Evolutionary conservation across 2,329 filamentous ascomycete species (phyloP), one percentile per base, ranked within the genome.

Genomic region (Cadophora malorum): DNA sequence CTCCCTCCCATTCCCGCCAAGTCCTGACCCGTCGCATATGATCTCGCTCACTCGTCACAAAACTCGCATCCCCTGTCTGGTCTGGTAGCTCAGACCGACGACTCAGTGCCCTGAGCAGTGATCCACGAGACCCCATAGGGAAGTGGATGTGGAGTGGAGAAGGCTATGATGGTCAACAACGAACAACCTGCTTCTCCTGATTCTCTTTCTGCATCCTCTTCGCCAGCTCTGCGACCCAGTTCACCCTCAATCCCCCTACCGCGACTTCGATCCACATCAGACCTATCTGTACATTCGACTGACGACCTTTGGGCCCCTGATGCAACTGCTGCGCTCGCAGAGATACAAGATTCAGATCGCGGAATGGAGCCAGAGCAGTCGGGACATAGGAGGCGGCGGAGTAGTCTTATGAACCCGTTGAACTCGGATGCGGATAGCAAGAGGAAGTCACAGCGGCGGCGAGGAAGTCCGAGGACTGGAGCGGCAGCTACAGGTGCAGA

Each of bases 301-400:
- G 63, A 70, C 63, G 67, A 72, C 28, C 58, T 67, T n/a, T 65
- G 63, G 49, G 69, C 71, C 58, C 71, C 69, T 64, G 70, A 76
- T 74, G 73, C 73, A 49, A 69, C 70, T 21, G 65, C 66, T 35
- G 69, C 74, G 47, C 66, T 71, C 33, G 70, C 70, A 66, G 61
- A 67, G 67, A 67, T 69, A 65, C 65, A 69, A 33, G 52, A 68
- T 23, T 64, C 53, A 41, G 70, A 74, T 67, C 49, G 60, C 52
- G 68, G 64, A 4, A 76, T 75, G 72, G 74, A 75, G 50, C 69
- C 73, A 9, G 69, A 69, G 55, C 62, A 68, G 21, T 74, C 73
- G n/a, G 76, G 76, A 31, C 76, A 78, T 67, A 69, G 76, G 65
- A 69, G 76, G 69, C 73, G 76, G 71, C 69, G 72, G 63, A 78